Percentiles rank a stretch among this genome's conserved stretches.
phyloP scores from a whole-genome alignment of 1,139 yeast genomes.

The Geotrichum reessii region DNA sequence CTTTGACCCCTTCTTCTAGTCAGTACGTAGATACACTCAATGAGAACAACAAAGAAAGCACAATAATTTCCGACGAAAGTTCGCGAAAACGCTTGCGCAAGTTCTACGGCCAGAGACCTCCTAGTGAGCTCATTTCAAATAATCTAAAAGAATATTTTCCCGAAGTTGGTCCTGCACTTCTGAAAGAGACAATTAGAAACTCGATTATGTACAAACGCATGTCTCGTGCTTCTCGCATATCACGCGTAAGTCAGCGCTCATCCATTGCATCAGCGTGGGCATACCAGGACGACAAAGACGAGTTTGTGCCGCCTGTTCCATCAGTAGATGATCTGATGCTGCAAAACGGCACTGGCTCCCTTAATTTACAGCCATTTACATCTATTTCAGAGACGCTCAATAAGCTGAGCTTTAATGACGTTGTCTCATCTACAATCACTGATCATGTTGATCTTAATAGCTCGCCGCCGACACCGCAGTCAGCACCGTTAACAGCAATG shows the following conservation, averaged over 20 bases:
- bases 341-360: neutral
- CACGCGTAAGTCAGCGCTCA: conserved; percentile 30
- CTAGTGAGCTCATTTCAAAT: conserved; percentile 84
- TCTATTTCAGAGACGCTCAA: conserved; percentile 2
- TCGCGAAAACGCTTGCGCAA: conserved; percentile 31
- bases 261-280: conserved; percentile 31
- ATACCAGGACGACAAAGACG: conserved; percentile 28
- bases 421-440: neutral
- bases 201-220: conserved; percentile 70
- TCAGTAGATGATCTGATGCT: conserved; percentile 16
- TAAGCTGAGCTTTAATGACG: neutral
- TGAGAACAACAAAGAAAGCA: neutral
- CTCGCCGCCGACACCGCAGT: neutral
- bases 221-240: conserved; percentile 38
- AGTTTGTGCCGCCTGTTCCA: conserved; percentile 34
- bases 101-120: conserved; percentile 86
- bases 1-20: conserved; percentile 10
- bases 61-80: conserved; percentile 1
- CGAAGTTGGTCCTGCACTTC: conserved; percentile 62
- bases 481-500: neutral
- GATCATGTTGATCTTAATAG: neutral
- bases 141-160: conserved; percentile 92
- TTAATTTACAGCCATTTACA: neutral
- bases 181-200: conserved; percentile 76
- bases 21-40: neutral